Evolutionary conservation across 2,329 filamentous ascomycete genomes (phyloP), one percentile per base, ranked within the genome.

Genomic region (Fusarium torulosum): DNA sequence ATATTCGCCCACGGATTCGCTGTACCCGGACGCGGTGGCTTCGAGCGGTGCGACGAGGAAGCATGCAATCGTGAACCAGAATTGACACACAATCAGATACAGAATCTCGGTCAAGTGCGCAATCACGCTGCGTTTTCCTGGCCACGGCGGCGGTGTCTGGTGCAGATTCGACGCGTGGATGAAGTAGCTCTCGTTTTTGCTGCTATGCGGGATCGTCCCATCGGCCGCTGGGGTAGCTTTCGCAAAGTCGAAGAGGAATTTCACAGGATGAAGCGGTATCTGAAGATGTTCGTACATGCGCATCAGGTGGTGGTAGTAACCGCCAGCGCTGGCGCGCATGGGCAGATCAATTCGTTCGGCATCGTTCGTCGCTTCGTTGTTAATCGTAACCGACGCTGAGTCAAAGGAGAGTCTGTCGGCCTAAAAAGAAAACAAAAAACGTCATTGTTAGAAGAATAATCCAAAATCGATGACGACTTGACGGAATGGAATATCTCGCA

Each of bases 81-180:
- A 66, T 63, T 88, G 85, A 65, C 83, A 86, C 1, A 82, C 51
- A 9, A 80, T 70, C 21, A 87, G 68, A 63, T 83, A 78, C 8
- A 80, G 37, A 0, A 81, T 75, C 63, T 86, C 82, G 6, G 80
- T 35, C 1, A 84, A 40, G 71, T 84, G 82, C 2, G 70, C 43
- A n/a, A 80, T 46, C 21, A 81, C 62, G 2, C 76, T 72, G 4
- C 77, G 75, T 6, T 72, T 76, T 0, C 80, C 78, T 3, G 80
- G 80, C 56, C 81, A 74, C 7, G 78, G 76, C 6, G 84, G 81
- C 1, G 81, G 80, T 17, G 82, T 70, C 62, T 79, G 79, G 66
- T 88, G 85, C 35, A 83, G 76, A 41, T 87, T 86, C 4, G 84
- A 87, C 0, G 85, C 80, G 67, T 88, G 83, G 15, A 85, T 76